Conservation (phyloP, 1,284 basidiomycete genomes). For the Apiotrichum gracile region DNA sequence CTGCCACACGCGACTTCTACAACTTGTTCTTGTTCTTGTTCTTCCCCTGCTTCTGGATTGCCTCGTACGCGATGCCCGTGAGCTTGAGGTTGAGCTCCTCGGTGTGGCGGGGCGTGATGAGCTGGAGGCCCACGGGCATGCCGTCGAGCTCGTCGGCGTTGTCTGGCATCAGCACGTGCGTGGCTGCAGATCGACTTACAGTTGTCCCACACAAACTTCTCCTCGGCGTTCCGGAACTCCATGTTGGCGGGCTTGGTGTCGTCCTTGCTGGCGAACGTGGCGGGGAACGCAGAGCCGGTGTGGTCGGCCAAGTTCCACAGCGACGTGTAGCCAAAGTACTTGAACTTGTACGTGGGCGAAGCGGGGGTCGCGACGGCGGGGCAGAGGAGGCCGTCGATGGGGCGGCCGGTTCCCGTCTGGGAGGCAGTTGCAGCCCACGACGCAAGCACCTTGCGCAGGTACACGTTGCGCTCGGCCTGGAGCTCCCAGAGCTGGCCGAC, state of each 20-base stretch:
- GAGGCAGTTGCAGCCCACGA: neutral
- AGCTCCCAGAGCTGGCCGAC: constrained; percentile 2
- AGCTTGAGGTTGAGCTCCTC: constrained; percentile 10
- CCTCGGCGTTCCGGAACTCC: constrained; percentile 50
- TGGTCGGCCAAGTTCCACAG: constrained; percentile 51
- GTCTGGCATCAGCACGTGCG: constrained; percentile 45
- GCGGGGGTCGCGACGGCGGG: neutral
- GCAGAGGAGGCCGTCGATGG: constrained; percentile 6
- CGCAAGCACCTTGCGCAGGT: neutral
- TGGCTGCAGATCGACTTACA: constrained; percentile 48
- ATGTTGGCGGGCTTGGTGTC: constrained; percentile 44
- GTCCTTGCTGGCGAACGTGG: constrained; percentile 52
- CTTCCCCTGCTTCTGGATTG: neutral
- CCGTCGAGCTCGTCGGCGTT: constrained; percentile 54
- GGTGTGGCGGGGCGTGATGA: constrained; percentile 56
- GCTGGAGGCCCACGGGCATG: constrained; percentile 60
- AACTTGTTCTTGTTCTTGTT: neutral
- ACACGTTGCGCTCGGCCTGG: neutral
- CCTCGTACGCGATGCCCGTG: neutral
- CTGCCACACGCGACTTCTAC: too few relatives aligned
- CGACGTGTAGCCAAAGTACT: constrained; percentile 2
- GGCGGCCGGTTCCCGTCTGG: neutral
- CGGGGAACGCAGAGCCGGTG: constrained; percentile 58
- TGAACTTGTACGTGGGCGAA: neutral
- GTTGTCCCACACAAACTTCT: constrained; percentile 50